phyloP scores from a whole-genome alignment of 2,329 filamentous ascomycete species.

The Diaporthe caulivora region DNA sequence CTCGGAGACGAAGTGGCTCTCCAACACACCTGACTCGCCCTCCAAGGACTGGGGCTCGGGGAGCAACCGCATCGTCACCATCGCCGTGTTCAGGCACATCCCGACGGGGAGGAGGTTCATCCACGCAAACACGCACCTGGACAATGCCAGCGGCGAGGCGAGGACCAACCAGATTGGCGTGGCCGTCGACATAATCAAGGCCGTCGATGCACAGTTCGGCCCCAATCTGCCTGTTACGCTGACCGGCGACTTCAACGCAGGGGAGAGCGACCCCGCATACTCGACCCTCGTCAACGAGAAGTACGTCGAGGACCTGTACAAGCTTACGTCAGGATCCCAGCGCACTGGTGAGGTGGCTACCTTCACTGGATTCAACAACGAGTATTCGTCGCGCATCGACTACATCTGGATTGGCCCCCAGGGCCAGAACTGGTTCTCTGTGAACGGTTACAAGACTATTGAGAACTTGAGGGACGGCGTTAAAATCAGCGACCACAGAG shows the following conservation, averaged over 20 bases:
- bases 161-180: conserved; percentile 61
- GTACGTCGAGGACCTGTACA: conserved; percentile 43
- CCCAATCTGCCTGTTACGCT: conserved; percentile 51
- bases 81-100: conserved; percentile 59
- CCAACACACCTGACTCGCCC: conserved; percentile 66
- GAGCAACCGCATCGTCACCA: conserved; percentile 60
- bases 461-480: conserved; percentile 53
- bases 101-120: conserved; percentile 53
- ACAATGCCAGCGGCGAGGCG: conserved; percentile 58
- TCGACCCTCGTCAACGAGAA: conserved; percentile 47
- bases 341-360: conserved; percentile 56
- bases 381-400: conserved; percentile 53
- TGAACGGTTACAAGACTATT: not conserved
- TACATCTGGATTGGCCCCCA: conserved; percentile 51
- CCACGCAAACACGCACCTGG: conserved; percentile 67
- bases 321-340: conserved; percentile 37
- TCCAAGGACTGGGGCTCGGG: conserved; percentile 70
- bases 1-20: conserved; percentile 72
- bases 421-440: not conserved
- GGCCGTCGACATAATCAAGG: conserved; percentile 52
- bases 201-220: conserved; percentile 39
- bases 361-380: conserved; percentile 56
- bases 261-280: conserved; percentile 54
- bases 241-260: conserved; percentile 60
- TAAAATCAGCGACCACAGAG: conserved; percentile 27